Evolutionary conservation across 768 basidiomycete species (phyloP).

Genomic region (Kwoniella mangroviensis): DNA sequence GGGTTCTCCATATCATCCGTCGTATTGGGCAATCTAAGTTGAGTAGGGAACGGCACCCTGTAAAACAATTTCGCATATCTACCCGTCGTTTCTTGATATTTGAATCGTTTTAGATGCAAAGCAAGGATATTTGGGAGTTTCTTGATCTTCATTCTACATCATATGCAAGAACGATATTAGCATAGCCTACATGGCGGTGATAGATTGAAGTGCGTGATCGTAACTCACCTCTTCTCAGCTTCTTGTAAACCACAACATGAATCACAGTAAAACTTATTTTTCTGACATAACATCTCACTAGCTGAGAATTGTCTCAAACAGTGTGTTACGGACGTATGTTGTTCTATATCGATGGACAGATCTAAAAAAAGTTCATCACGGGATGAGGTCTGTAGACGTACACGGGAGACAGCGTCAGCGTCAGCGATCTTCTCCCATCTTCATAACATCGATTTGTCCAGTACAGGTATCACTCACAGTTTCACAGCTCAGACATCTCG

Average conservation of each 20-base stretch:
- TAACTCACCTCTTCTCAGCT: constrained; percentile 90
- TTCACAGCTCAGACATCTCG: constrained; percentile 95
- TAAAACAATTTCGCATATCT: constrained; percentile 95
- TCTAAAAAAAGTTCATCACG: constrained; percentile 95
- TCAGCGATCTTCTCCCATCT: constrained; percentile 10
- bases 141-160: constrained; percentile 96
- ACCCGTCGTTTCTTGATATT: constrained; percentile 89
- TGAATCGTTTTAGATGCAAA: constrained; percentile 96
- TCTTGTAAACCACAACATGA: constrained; percentile 95
- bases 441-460: neutral
- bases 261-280: constrained; percentile 98
- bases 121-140: constrained; percentile 92
- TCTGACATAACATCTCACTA: constrained; percentile 96
- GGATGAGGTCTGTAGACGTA: constrained; percentile 71
- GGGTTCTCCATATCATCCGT: constrained; percentile 90
- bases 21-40: constrained; percentile 94
- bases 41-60: constrained; percentile 93
- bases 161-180: neutral
- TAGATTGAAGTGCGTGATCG: neutral
- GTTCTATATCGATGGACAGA: constrained; percentile 98
- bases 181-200: neutral
- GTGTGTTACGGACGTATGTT: constrained; percentile 93
- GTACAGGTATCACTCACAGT: constrained; percentile 66
- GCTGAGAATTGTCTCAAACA: constrained; percentile 96
- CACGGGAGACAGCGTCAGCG: constrained; percentile 1